A percentile compares a stretch with the other conserved stretches of the same genome.
Evolutionary conservation across 345 rosid genomes (phyloP).

Genomic region (Camelina laxa): DNA sequence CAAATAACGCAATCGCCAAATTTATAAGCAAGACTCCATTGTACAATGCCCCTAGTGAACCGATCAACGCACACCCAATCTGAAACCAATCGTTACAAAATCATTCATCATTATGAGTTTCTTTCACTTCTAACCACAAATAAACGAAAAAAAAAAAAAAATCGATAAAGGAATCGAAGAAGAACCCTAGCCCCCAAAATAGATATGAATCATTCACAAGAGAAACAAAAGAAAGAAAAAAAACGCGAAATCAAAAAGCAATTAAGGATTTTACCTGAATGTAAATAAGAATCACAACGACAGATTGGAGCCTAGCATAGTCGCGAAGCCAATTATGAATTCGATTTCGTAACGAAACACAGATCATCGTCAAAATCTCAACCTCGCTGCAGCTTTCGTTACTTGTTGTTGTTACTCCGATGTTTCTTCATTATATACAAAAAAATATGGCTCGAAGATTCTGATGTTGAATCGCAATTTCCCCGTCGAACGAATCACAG

Average conservation of each 20-base stretch:
- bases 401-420: constrained; percentile 1
- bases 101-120: neutral
- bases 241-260: neutral
- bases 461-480: neutral
- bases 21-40: constrained; percentile 73
- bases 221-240: neutral
- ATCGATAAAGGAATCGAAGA: constrained; percentile 15
- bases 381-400: constrained; percentile 16
- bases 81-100: constrained; percentile 24
- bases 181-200: constrained; percentile 37
- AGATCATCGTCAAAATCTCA: constrained; percentile 45
- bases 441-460: constrained; percentile 10
- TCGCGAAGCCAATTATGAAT: constrained; percentile 65
- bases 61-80: constrained; percentile 81
- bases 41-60: constrained; percentile 84
- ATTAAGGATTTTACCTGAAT: constrained; percentile 55
- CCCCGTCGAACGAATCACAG: constrained; percentile 4
- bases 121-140: neutral
- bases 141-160: neutral
- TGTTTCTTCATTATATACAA: constrained; percentile 16
- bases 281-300: constrained; percentile 80
- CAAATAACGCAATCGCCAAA: constrained; percentile 75
- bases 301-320: constrained; percentile 67
- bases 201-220: neutral
- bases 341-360: constrained; percentile 53